These are phyloP conservation scores for Debaryomyces coudertii DNA, from an alignment of 1,139 yeast species.

Conservation along the genomic window DNA sequence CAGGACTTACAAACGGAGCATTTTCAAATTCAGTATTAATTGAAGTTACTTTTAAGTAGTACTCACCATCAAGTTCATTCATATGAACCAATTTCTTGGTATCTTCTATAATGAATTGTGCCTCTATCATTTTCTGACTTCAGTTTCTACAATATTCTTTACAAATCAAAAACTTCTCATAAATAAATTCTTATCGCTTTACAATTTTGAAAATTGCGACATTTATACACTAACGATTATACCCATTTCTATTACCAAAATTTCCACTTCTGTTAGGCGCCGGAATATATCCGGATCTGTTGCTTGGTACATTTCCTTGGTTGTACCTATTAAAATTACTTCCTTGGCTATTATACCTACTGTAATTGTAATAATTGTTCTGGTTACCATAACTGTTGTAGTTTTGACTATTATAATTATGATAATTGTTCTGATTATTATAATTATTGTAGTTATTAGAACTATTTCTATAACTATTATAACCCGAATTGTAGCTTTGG, in stretches of 20 bases:
- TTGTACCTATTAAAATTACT: slow-evolving; percentile 4
- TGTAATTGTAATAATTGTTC: slow-evolving; percentile 12
- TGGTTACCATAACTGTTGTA: slow-evolving; percentile 13
- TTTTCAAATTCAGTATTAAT: neutral
- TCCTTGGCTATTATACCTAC: slow-evolving; percentile 15
- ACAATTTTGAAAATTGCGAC: slow-evolving; percentile 1
- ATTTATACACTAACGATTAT: slow-evolving; percentile 16
- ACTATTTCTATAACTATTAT: slow-evolving; percentile 11
- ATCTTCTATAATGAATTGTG: neutral
- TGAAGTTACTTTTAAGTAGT: neutral
- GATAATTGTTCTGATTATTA: too few relatives aligned
- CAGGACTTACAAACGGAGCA: slow-evolving; percentile 1
- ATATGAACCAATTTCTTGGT: slow-evolving; percentile 3
- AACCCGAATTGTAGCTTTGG: slow-evolving; percentile 14
- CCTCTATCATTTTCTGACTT: slow-evolving; percentile 1
- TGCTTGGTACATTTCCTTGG: slow-evolving; percentile 4
- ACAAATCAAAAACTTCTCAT: neutral
- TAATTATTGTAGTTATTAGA: slow-evolving; percentile 12
- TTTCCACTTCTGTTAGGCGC: slow-evolving; percentile 9
- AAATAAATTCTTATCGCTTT: neutral
- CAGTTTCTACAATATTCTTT: neutral
- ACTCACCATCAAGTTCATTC: neutral
- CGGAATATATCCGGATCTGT: slow-evolving; percentile 11
- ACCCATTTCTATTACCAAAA: slow-evolving; percentile 20
- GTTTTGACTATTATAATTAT: slow-evolving; percentile 13